These are phyloP conservation scores for Zasmidium angulare DNA, from an alignment of 2,329 filamentous ascomycete genomes.

Conservation along the genomic window DNA sequence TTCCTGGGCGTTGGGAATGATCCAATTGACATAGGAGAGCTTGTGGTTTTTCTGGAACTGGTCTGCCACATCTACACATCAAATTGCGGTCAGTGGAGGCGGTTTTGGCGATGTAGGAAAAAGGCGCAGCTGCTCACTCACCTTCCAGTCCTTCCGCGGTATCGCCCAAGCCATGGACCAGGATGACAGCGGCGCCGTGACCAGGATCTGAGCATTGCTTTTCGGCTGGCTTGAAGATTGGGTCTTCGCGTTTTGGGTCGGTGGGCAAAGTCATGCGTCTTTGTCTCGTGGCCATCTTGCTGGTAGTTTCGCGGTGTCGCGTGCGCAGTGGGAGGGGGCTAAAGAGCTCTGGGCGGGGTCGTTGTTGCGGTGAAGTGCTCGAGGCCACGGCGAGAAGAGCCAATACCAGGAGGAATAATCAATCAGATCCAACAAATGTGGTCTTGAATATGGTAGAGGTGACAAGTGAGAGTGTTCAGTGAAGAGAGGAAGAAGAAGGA, in stretches of 20 bases:
- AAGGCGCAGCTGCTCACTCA: no score
- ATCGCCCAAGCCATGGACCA: constrained; percentile 48
- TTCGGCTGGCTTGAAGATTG: constrained; percentile 40
- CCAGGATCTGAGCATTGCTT: constrained; percentile 35
- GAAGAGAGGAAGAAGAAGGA: not conserved
- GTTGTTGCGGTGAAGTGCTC: not conserved
- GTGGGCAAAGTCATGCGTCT: constrained; percentile 34
- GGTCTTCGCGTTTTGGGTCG: constrained; percentile 29
- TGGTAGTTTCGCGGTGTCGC: constrained; percentile 1
- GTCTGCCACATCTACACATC: constrained; percentile 29
- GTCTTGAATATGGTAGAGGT: no score
- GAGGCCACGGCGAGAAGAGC: not conserved
- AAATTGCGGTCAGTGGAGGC: no score
- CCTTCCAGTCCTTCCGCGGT: constrained; percentile 46
- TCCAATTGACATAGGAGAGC: constrained; percentile 50
- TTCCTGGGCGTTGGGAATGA: constrained; percentile 51
- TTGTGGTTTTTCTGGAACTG: constrained; percentile 50
- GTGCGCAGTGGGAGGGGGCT: not conserved
- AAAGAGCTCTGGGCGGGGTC: not conserved
- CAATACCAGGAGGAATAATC: not conserved
- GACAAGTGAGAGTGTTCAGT: no score
- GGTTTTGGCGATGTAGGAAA: not conserved
- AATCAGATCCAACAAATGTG: not conserved
- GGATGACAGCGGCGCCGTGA: constrained; percentile 46
- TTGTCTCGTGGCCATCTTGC: constrained; percentile 14